phyloP scores from a whole-genome alignment of 257 asterid genomes.

The Paulownia fortunei region DNA sequence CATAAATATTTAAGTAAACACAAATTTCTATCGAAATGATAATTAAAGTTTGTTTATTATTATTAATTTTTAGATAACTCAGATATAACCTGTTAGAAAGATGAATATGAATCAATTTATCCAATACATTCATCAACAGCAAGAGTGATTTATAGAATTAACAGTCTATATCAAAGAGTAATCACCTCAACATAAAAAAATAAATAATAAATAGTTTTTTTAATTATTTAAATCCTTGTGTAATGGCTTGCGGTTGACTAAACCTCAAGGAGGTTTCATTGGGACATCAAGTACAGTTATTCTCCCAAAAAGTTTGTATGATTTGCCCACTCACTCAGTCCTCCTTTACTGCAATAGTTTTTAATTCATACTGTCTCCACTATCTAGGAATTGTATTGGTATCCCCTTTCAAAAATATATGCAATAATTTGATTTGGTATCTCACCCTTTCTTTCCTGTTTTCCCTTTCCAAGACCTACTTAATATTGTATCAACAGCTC shows the following conservation, averaged over 20 bases:
- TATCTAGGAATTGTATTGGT: conserved; percentile 11
- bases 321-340: conserved; percentile 37
- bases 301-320: conserved; percentile 32
- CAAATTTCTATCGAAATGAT: too few species aligned
- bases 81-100: too few species aligned
- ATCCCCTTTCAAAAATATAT: background rate
- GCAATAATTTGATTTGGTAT: conserved; percentile 9
- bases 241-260: conserved; percentile 45
- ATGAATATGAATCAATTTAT: too few species aligned
- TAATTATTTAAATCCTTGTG: background rate
- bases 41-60: too few species aligned
- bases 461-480: conserved; percentile 24
- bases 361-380: conserved; percentile 51
- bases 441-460: background rate
- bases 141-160: too few species aligned
- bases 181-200: too few species aligned
- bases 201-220: background rate
- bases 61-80: too few species aligned
- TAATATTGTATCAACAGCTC: background rate
- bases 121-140: too few species aligned
- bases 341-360: conserved; percentile 46
- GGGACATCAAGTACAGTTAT: conserved; percentile 37
- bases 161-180: background rate
- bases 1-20: too few species aligned
- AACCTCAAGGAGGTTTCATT: conserved; percentile 37